Conservation (phyloP, 805 yeast genomes). For the Metschnikowia matae region DNA sequence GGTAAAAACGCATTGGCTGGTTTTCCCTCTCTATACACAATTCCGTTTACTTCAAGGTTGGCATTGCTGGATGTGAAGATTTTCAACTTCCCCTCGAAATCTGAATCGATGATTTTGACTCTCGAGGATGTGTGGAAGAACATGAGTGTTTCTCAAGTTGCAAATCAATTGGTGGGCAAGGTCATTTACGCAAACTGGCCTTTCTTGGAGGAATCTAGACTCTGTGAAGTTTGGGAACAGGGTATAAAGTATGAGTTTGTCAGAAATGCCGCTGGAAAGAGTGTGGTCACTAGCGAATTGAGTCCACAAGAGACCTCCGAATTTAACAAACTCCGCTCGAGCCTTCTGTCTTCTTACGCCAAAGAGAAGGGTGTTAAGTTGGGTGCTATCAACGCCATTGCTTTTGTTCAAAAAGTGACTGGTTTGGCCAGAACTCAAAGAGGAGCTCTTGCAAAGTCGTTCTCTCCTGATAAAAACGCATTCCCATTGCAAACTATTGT, state of each 20-base stretch:
- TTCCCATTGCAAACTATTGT: constrained; percentile 83
- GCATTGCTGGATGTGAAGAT: constrained; percentile 63
- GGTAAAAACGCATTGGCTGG: constrained; percentile 82
- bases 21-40: constrained; percentile 76
- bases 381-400: constrained; percentile 52
- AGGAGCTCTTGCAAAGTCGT: constrained; percentile 82
- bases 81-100: constrained; percentile 80
- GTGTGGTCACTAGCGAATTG: constrained; percentile 33
- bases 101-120: constrained; percentile 72
- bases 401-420: constrained; percentile 67
- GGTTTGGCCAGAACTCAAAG: constrained; percentile 65
- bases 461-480: constrained; percentile 44
- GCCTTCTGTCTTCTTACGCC: constrained; percentile 41
- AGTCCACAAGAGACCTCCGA: constrained; percentile 40
- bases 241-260: constrained; percentile 43
- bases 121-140: constrained; percentile 54
- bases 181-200: constrained; percentile 85
- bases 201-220: constrained; percentile 74
- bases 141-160: constrained; percentile 57
- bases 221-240: constrained; percentile 58
- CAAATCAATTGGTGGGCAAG: constrained; percentile 56
- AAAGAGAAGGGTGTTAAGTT: constrained; percentile 59
- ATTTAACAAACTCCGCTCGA: constrained; percentile 39
- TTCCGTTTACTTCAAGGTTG: constrained; percentile 56
- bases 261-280: constrained; percentile 25